Evolutionary conservation across 768 basidiomycete species (phyloP).

Genomic region (Collybiopsis luxurians): DNA sequence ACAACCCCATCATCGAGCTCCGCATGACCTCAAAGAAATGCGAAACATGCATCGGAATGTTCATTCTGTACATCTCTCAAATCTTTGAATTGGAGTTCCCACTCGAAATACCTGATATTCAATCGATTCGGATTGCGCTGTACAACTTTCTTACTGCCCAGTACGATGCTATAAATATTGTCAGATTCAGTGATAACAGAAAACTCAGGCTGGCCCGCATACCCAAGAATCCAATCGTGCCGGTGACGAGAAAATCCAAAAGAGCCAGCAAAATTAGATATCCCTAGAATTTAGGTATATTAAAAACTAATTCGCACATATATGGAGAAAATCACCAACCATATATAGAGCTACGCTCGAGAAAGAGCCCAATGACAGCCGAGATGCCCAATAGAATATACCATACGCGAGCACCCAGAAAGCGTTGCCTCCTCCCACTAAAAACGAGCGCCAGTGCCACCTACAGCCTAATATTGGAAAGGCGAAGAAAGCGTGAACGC

Average conservation of each 20-base stretch:
- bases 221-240: constrained; percentile 82
- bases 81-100: no score
- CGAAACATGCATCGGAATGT: no score
- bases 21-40: no score
- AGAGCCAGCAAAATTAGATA: constrained; percentile 82
- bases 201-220: no score
- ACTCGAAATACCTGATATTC: no score
- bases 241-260: constrained; percentile 89
- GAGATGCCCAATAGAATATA: constrained; percentile 82
- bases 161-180: constrained; percentile 55
- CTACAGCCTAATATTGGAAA: constrained; percentile 35
- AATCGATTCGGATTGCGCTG: constrained; percentile 76
- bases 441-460: constrained; percentile 97
- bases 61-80: no score
- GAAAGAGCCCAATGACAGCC: constrained; percentile 81
- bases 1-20: no score
- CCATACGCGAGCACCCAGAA: constrained; percentile 92
- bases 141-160: constrained; percentile 89
- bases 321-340: background rate
- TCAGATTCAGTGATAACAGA: background rate
- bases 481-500: background rate
- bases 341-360: constrained; percentile 83
- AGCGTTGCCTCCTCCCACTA: constrained; percentile 88
- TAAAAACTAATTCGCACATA: background rate
- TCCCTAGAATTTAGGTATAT: constrained; percentile 34